These are phyloP conservation scores for Solanum sejunctum DNA, from an alignment of 257 asterid species.

Conservation along the genomic window DNA sequence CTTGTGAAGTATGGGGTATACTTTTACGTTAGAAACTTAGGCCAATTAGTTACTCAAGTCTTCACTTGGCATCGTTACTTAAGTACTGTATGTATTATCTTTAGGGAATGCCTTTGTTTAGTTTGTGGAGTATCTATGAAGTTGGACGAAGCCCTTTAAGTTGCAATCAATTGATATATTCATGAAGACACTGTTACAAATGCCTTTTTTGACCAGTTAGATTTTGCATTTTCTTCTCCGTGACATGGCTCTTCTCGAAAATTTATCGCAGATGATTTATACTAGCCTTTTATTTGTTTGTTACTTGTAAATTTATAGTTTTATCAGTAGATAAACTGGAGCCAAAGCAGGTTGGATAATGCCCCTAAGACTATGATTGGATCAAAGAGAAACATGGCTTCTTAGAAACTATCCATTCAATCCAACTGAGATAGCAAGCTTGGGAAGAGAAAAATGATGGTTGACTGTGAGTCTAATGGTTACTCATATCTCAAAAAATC, in stretches of 20 bases:
- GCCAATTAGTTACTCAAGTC: background rate
- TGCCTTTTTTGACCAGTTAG: no score
- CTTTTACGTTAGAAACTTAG: background rate
- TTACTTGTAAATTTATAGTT: constrained; percentile 34
- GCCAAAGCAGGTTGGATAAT: background rate
- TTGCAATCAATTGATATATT: background rate
- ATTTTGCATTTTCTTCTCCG: background rate
- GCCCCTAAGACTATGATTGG: no score
- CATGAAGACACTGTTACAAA: background rate
- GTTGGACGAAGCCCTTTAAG: background rate
- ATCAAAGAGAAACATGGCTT: background rate
- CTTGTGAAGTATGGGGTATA: background rate
- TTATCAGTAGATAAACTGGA: constrained; percentile 31
- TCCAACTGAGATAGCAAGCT: background rate
- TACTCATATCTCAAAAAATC: constrained; percentile 16
- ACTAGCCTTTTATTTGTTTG: constrained; percentile 14
- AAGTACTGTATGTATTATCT: background rate
- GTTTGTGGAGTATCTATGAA: background rate
- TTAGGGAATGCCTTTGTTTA: no score
- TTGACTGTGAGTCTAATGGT: no score
- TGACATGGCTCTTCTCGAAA: background rate
- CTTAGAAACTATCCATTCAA: constrained; percentile 21
- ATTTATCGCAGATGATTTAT: background rate
- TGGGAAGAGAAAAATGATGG: no score
- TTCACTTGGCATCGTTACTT: background rate